These are phyloP conservation scores for Trichosanthes cucumerina DNA, from an alignment of 306 rosid genomes.

Conservation along the genomic window DNA sequence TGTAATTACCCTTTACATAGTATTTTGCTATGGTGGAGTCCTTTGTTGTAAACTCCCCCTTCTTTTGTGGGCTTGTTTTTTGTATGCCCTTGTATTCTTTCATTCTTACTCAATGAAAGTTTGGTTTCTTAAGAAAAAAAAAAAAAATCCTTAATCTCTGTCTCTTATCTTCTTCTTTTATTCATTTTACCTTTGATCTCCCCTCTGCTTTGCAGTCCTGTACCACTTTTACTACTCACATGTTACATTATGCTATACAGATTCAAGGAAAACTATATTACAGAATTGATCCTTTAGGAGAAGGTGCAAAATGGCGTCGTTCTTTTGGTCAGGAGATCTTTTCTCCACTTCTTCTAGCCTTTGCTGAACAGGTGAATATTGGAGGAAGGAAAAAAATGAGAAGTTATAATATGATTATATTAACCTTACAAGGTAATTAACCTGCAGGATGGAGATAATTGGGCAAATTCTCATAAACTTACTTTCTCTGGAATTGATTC, in stretches of 20 bases:
- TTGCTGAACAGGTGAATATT: slow-evolving; percentile 50
- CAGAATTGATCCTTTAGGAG: slow-evolving; percentile 70
- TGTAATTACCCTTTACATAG: too few relatives aligned
- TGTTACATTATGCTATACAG: slow-evolving; percentile 30
- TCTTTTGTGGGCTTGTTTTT: too few relatives aligned
- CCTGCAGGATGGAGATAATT: slow-evolving; percentile 34
- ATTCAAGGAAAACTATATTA: slow-evolving; percentile 66
- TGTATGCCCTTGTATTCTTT: too few relatives aligned
- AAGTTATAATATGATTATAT: neutral
- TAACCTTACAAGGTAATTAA: slow-evolving; percentile 4
- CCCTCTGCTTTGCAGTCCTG: neutral
- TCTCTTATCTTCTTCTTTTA: neutral
- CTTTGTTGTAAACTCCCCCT: too few relatives aligned
- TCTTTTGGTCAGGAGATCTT: slow-evolving; percentile 84
- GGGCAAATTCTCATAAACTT: slow-evolving; percentile 30
- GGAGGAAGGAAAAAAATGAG: neutral
- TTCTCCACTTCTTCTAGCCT: slow-evolving; percentile 82
- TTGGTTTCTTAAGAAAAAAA: too few relatives aligned
- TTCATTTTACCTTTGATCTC: neutral
- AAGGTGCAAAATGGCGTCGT: slow-evolving; percentile 96
- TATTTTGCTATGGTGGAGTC: too few relatives aligned
- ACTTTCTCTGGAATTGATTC: slow-evolving; percentile 29
- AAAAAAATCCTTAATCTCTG: too few relatives aligned
- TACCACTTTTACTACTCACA: neutral
- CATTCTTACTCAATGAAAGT: too few relatives aligned